Evolutionary conservation across 441 rosid genomes (phyloP), one percentile per base, ranked within the genome.

Genomic region (Croton laevigatus): DNA sequence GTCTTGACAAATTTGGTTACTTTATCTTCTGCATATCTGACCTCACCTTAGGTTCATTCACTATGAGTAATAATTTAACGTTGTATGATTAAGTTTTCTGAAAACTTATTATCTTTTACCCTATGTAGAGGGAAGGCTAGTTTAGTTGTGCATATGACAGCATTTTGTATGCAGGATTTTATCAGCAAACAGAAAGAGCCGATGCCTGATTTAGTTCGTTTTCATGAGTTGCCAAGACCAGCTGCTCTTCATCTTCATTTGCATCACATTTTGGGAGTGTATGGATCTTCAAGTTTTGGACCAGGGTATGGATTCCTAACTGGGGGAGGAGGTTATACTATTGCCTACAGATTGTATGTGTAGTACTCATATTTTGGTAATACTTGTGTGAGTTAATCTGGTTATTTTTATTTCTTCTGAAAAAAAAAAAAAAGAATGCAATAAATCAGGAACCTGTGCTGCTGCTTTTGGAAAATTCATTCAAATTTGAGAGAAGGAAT

Each of bases 161-260:
- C 62, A 54, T 22, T 40, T 44, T 38, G 9, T 58, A 20, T 73
- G 76, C 76, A 82, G 90, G 90, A 84, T 69, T 82, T 76, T 65
- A 71, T 81, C 11, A 78, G 71, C 42, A 73, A 60, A 38, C 85
- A 71, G 80, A 77, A 78, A 70, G 90, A 82, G 66, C 75, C 83
- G 36, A 86, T 37, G 3, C 82, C 1, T 81, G 86, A 40, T 48
- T 68, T 48, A 75, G 78, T 57, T 34, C 80, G 14, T 82, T 80
- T 75, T 73, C 89, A 34, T 87, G 79, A 65, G 67, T 81, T 64
- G 72, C 79, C 8, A 83, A 86, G 23, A 44, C 76, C 22, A 64
- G 73, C 37, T 83, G 79, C 74, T 54, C 76, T 17, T 68, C 90
- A 40, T 63, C 87, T 5, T 75, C 80, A 1, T 78, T 71, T 48